Conservation (phyloP, 441 rosid species). For the Bruguiera hainesii region DNA sequence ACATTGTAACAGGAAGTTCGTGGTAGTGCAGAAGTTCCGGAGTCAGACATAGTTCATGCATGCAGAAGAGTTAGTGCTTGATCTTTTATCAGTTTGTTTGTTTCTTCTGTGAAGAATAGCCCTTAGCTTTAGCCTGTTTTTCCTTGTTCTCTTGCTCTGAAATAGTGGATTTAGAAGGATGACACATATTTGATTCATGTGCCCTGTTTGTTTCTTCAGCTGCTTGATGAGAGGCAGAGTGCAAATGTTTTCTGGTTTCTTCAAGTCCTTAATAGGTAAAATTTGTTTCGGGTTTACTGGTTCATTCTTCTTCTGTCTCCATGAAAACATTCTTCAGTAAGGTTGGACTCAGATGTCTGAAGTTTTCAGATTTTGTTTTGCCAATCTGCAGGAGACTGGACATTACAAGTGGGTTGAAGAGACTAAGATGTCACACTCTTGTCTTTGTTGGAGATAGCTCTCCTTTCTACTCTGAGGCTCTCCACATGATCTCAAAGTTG, state of each 20-base stretch:
- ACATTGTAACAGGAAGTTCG: conserved; percentile 65
- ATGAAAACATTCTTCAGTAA: not conserved
- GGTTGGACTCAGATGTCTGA: conserved; percentile 1
- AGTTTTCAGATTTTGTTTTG: conserved; percentile 7
- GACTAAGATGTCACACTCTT: conserved; percentile 64
- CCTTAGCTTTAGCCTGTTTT: conserved; percentile 3
- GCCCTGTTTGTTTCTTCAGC: conserved; percentile 37
- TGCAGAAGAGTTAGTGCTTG: conserved; percentile 64
- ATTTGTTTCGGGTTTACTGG: not conserved
- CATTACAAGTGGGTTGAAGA: conserved; percentile 56
- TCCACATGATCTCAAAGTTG: conserved; percentile 58
- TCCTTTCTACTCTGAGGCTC: conserved; percentile 70
- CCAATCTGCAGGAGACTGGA: conserved; percentile 63
- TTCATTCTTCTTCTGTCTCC: not conserved
- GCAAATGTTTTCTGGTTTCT: conserved; percentile 62
- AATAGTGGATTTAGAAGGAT: not conserved
- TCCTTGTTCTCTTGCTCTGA: not conserved
- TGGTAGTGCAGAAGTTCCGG: conserved; percentile 63
- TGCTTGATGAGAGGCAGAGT: conserved; percentile 75
- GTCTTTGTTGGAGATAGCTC: conserved; percentile 75
- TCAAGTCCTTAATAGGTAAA: conserved; percentile 67
- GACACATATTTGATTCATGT: conserved; percentile 9
- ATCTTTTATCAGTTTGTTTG: not conserved
- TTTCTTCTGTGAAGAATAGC: not conserved
- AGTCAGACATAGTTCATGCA: conserved; percentile 71